Evolutionary conservation across 257 asterid genomes (phyloP).

Genomic region (Gentiana macrophylla): DNA sequence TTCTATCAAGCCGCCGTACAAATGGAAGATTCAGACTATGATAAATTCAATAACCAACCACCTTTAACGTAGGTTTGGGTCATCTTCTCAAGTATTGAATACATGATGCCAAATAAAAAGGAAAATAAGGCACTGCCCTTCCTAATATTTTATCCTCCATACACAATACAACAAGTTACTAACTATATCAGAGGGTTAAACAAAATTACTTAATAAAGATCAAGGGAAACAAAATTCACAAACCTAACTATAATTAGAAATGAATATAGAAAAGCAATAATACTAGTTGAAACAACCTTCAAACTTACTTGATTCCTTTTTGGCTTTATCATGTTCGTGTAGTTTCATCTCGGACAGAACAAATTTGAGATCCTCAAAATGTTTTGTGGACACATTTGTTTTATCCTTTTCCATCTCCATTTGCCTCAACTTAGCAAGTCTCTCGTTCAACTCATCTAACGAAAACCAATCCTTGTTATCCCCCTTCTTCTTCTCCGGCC

Average conservation of each 20-base stretch:
- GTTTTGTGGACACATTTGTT: not conserved
- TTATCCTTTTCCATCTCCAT: conserved; percentile 21
- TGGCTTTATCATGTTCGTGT: not conserved
- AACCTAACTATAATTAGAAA: not conserved
- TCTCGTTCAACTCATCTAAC: conserved; percentile 51
- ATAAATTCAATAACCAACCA: too few relatives aligned
- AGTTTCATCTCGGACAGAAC: not conserved
- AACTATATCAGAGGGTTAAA: too few relatives aligned
- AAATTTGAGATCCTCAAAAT: conserved; percentile 1
- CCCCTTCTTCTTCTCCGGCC: conserved; percentile 46
- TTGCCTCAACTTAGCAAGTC: conserved; percentile 40
- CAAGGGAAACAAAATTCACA: not conserved
- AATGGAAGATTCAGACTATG: too few relatives aligned
- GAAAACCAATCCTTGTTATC: conserved; percentile 57
- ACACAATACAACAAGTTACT: too few relatives aligned
- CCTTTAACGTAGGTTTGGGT: too few relatives aligned
- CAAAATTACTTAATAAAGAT: too few relatives aligned
- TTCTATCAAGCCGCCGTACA: too few relatives aligned
- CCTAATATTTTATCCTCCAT: too few relatives aligned
- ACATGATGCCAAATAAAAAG: too few relatives aligned
- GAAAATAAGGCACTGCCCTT: too few relatives aligned
- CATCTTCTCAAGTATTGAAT: too few relatives aligned
- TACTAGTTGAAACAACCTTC: not conserved
- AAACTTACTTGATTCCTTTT: conserved; percentile 14
- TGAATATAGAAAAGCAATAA: not conserved